Evolutionary conservation across 257 asterid species (phyloP).

Genomic region (Nicotiana tomentosiformis): DNA sequence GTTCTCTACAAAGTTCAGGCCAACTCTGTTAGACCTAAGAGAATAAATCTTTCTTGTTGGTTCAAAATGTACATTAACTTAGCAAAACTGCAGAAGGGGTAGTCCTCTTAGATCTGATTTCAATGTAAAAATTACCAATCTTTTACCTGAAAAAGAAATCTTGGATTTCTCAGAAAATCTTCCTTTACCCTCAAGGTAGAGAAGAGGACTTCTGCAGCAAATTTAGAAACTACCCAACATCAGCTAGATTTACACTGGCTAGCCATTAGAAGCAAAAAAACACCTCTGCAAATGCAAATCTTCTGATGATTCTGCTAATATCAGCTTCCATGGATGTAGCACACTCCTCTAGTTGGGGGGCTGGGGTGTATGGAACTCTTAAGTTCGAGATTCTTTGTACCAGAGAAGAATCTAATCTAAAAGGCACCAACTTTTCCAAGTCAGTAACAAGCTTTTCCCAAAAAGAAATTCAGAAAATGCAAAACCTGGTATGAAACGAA

Average conservation of each 20-base stretch:
- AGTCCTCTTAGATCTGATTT: background rate
- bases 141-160: background rate
- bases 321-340: background rate
- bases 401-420: background rate
- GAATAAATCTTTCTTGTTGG: background rate
- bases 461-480: background rate
- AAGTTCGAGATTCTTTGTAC: slow-evolving; percentile 2
- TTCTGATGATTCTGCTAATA: background rate
- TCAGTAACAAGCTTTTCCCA: background rate
- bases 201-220: background rate
- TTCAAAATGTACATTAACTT: background rate
- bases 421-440: background rate
- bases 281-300: background rate
- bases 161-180: background rate
- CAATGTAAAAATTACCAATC: background rate
- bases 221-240: background rate
- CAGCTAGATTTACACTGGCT: background rate
- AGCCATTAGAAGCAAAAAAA: background rate
- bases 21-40: background rate
- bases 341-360: background rate
- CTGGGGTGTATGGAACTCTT: too few relatives aligned
- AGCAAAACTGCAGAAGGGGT: background rate
- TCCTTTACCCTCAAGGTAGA: background rate
- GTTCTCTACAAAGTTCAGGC: slow-evolving; percentile 21
- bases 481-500: background rate